Base-by-base conservation (phyloP, 306 rosid species). In the Fragaria vesca region DNA sequence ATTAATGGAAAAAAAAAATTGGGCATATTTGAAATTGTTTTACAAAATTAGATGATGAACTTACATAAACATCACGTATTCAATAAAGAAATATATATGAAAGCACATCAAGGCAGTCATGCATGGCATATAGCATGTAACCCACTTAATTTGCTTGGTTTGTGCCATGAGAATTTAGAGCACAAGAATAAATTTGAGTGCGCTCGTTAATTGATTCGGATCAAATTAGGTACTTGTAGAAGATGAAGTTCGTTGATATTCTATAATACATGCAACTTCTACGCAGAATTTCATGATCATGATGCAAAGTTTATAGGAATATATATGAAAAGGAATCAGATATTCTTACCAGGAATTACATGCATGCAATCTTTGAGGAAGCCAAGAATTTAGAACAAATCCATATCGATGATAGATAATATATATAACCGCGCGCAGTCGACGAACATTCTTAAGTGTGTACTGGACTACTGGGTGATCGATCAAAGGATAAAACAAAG, bases 341-440 rank as follows among this genome's bases (percentile, higher is more conserved):
- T 62, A 17, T 17, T 52, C 73, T 63, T 72, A 65, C 8, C 16
- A 80, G 15, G 60, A 42, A 66, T 69, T 38, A 46, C 60, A 6
- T 54, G 26, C 30, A 57, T 57, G 8, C 8, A 24, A 48, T 70
- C 40, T 71, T 17, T 28, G 5, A 42, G 18, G 67, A 66, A 26
- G 38, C 8, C 38, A 65, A 55, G 28, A 81, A 51, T 71, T 69
- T 24, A 48, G 68, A 13, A 69, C 72, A 76, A 50, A 62, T 65
- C 66, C 72, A 20, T 8, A 18, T 47, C 4, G 73, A 71, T 24
- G 60, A 5, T 5, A 20, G 55, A 62, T 70, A 57, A n/a, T 45
- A 61, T 61, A 55, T 40, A 7, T 40, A 21, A 61, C 26, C 55
- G 74, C 4, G 34, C 34, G 34, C 21, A 40, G 66, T 50, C 21